Evolutionary conservation across 2,329 filamentous ascomycete species (phyloP).

Genomic region (Alternaria burnsii): DNA sequence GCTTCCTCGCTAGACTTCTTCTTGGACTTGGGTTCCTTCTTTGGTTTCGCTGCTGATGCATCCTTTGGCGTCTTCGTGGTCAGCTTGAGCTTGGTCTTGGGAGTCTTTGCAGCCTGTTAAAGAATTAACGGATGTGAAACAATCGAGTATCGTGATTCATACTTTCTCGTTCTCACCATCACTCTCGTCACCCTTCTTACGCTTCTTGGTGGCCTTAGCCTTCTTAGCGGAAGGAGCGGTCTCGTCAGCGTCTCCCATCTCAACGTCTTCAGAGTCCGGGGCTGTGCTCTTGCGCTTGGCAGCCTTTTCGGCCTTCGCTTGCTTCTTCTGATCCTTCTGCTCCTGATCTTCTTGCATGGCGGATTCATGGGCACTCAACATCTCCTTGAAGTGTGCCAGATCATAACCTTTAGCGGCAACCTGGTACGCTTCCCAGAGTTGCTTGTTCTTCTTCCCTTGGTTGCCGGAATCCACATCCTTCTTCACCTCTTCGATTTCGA

Average conservation of each 20-base stretch:
- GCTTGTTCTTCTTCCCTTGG: slow-evolving; percentile 87
- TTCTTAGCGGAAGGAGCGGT: slow-evolving; percentile 50
- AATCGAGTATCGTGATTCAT: slow-evolving; percentile 14
- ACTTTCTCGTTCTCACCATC: slow-evolving; percentile 76
- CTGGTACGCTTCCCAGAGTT: slow-evolving; percentile 78
- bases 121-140: slow-evolving; percentile 33
- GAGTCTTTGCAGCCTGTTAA: slow-evolving; percentile 58
- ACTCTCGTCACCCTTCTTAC: slow-evolving; percentile 74
- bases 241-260: slow-evolving; percentile 52
- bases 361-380: slow-evolving; percentile 69
- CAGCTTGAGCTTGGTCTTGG: slow-evolving; percentile 60
- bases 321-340: slow-evolving; percentile 69
- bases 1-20: slow-evolving; percentile 64
- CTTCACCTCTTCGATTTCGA: slow-evolving; percentile 76
- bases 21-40: slow-evolving; percentile 66
- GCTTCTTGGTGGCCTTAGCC: slow-evolving; percentile 65
- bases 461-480: slow-evolving; percentile 74
- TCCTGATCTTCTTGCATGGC: slow-evolving; percentile 66
- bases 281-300: slow-evolving; percentile 54
- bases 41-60: slow-evolving; percentile 60
- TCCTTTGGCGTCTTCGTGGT: slow-evolving; percentile 54
- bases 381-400: slow-evolving; percentile 81
- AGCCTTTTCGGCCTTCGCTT: slow-evolving; percentile 67
- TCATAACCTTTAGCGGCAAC: slow-evolving; percentile 81
- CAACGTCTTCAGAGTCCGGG: slow-evolving; percentile 47